Evolutionary conservation across 2,329 filamentous ascomycete genomes (phyloP), one percentile per base, ranked within the genome.

Genomic region (Xylaria sp.): DNA sequence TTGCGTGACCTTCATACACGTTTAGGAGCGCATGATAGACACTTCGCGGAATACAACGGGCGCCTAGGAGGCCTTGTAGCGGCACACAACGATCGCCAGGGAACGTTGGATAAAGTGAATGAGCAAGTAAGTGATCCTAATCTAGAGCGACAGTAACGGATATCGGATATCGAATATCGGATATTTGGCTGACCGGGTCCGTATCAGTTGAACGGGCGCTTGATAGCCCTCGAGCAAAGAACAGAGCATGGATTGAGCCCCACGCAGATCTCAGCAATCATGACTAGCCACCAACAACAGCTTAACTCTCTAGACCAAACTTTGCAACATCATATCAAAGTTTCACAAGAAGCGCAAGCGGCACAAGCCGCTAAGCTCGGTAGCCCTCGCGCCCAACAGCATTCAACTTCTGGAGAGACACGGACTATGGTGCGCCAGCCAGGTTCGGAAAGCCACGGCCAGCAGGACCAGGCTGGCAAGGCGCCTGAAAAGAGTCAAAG

Each of bases 271-370:
- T 57, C 62, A 11, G 64, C 62, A 33, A 62, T 67, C 13, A 60
- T 67, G 58, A 55, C 65, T 47, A 59, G 60, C 40, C 64, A 67
- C 49, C 64, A 67, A 31, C 64, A 67, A 43, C 62, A 62, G n/a
- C 59, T 67, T n/a, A 58, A 65, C 27, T 65, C 55, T 31, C 48
- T 67, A 9, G 64, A 65, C 27, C 54, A 60, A 38, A 54, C 37
- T 13, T 53, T 65, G 31, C 59, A 65, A 31, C 58, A 51, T 5
- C 56, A 63, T 29, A 60, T 63, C 41, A 63, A 65, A 44, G 40
- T 31, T 19, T 61, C 56, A 40, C 59, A 53, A 44, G 62, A 64
- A 41, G 27, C 54, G 8, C 53, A 58, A 15, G 40, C 49, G 37
- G 27, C 54, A 10, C 53, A 58, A 15, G 40, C 49, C 4, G 38